Evolutionary conservation across 306 rosid species (phyloP).

Genomic region (Malus asiatica): DNA sequence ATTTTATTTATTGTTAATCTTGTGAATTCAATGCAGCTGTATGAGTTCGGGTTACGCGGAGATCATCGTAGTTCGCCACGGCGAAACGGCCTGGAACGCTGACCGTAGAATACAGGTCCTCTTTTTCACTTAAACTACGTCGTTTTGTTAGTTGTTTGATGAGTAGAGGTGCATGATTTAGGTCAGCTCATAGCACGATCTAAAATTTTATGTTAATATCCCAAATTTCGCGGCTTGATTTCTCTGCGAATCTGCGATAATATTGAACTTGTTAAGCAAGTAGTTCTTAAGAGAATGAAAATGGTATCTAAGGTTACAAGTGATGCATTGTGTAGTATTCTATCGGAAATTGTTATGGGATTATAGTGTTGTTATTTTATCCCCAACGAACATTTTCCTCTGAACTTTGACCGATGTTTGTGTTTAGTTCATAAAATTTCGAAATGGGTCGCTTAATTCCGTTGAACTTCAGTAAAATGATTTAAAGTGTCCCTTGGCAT

Average conservation of each 20-base stretch:
- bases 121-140: background rate
- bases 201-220: background rate
- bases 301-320: background rate
- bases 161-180: background rate
- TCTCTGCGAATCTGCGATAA: background rate
- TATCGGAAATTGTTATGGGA: background rate
- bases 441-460: background rate
- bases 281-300: background rate
- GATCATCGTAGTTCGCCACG: slow-evolving; percentile 78
- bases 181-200: background rate
- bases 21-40: slow-evolving; percentile 28
- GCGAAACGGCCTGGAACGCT: slow-evolving; percentile 87
- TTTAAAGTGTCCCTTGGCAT: background rate
- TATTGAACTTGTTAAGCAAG: background rate
- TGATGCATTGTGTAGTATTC: background rate
- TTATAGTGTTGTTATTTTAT: background rate
- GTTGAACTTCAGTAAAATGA: background rate
- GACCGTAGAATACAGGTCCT: slow-evolving; percentile 70
- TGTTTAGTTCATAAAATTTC: background rate
- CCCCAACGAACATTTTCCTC: background rate
- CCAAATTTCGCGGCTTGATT: background rate
- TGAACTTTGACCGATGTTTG: background rate
- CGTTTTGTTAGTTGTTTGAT: background rate
- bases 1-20: background rate
- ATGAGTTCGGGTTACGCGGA: slow-evolving; percentile 48